Evolutionary conservation across 176 grass and related monocot genomes (phyloP).

Genomic region (Phyllostachys edulis): DNA sequence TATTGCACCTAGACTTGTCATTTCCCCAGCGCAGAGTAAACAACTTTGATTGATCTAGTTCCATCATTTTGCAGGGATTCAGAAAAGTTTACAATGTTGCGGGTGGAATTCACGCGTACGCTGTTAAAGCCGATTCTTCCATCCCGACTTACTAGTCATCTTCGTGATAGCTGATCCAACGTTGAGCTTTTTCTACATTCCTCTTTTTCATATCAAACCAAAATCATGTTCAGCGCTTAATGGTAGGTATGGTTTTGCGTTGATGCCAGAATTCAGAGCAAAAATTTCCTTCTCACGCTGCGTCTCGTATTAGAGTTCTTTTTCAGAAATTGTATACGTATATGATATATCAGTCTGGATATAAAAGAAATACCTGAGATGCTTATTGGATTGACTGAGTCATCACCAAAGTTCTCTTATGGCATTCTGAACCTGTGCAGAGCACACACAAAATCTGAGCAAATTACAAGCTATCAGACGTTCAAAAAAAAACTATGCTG

Average conservation of each 20-base stretch:
- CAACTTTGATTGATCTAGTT: neutral
- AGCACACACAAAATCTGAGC: neutral
- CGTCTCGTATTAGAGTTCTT: neutral
- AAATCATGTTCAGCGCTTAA: neutral
- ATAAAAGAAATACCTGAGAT: neutral
- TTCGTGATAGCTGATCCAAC: neutral
- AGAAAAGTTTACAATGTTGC: slow-evolving; percentile 67
- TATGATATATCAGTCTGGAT: neutral
- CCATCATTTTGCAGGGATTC: slow-evolving; percentile 58
- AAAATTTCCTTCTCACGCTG: neutral
- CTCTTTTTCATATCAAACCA: neutral
- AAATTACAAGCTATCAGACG: neutral
- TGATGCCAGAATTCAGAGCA: neutral
- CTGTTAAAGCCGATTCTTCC: slow-evolving; percentile 60
- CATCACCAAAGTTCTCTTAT: neutral
- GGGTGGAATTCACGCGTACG: slow-evolving; percentile 64
- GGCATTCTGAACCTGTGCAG: neutral
- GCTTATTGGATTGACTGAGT: neutral
- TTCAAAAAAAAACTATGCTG: neutral
- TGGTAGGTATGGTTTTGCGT: neutral
- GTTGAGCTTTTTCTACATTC: neutral
- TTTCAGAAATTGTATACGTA: neutral
- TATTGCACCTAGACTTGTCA: no score
- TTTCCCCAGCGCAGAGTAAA: neutral
- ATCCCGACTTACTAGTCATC: slow-evolving; percentile 58